phyloP scores from a whole-genome alignment of 2,329 filamentous ascomycete species.

The Didymella lethalis region DNA sequence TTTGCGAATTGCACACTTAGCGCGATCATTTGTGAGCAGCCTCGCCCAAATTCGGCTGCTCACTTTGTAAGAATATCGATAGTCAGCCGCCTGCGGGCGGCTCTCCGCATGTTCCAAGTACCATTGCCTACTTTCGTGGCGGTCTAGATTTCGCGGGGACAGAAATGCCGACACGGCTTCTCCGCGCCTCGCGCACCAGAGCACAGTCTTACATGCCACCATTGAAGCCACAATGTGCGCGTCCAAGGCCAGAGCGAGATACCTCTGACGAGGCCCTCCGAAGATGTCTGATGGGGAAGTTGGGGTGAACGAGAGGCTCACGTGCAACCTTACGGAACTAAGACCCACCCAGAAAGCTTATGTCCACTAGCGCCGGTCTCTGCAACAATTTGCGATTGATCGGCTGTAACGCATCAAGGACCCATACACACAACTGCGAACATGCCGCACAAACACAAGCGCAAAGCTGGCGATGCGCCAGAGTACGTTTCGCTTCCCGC shows the following conservation, averaged over 20 bases:
- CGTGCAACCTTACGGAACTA: conserved; percentile 6
- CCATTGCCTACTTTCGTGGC: background rate
- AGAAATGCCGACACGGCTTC: conserved; percentile 2
- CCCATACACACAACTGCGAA: conserved; percentile 13
- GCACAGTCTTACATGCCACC: conserved; percentile 1
- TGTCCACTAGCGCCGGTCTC: conserved; percentile 16
- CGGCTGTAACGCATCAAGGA: background rate
- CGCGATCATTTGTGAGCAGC: background rate
- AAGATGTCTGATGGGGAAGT: conserved; percentile 1
- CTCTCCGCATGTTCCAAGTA: conserved; percentile 10
- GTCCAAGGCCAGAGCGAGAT: background rate
- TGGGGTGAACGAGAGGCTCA: conserved; percentile 3
- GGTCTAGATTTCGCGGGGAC: conserved; percentile 15
- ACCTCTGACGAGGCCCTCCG: background rate
- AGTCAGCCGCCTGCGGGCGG: background rate
- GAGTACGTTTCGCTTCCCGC: conserved; percentile 38
- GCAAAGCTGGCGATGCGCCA: conserved; percentile 59
- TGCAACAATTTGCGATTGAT: conserved; percentile 8
- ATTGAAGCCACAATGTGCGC: conserved; percentile 11
- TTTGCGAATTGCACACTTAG: background rate
- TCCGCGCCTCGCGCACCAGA: conserved; percentile 6
- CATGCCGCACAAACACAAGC: conserved; percentile 91
- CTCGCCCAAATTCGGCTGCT: background rate
- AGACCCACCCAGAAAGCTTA: conserved; percentile 12
- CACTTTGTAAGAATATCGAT: background rate